These are phyloP conservation scores for Sporothrix humicola DNA, from an alignment of 2,329 filamentous ascomycete species.

Conservation along the genomic window DNA sequence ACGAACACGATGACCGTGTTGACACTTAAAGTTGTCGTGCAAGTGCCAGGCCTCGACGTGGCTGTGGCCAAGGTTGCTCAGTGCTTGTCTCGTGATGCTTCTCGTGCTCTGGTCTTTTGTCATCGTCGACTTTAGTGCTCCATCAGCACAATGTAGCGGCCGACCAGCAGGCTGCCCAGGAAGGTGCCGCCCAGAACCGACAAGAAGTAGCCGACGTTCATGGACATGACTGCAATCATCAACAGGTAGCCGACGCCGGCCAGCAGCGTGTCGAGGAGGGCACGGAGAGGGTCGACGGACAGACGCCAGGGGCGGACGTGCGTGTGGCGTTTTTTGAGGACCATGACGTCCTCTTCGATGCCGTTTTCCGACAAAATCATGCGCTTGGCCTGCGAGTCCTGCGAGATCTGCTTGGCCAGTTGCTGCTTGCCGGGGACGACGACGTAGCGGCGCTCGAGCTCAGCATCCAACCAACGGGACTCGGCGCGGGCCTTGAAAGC, in stretches of 20 bases:
- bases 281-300: constrained; percentile 77
- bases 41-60: neutral
- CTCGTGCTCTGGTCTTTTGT: no score
- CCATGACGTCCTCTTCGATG: constrained; percentile 77
- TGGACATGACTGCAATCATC: constrained; percentile 89
- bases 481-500: constrained; percentile 71
- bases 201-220: constrained; percentile 80
- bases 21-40: no score
- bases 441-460: constrained; percentile 77
- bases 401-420: constrained; percentile 63
- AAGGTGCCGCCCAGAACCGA: constrained; percentile 78
- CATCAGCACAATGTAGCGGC: constrained; percentile 64
- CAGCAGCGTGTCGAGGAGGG: constrained; percentile 71
- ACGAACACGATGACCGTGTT: no score
- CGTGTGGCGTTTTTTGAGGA: constrained; percentile 65
- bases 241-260: constrained; percentile 83
- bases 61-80: neutral
- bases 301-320: constrained; percentile 76
- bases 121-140: constrained; percentile 51
- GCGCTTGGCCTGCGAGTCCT: constrained; percentile 66
- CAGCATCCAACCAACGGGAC: constrained; percentile 69
- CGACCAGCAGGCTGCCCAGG: constrained; percentile 81
- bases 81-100: neutral
- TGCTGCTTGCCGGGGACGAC: constrained; percentile 69
- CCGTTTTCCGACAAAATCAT: constrained; percentile 73